These are phyloP conservation scores for Sclerotinia sclerotiorum DNA, from an alignment of 2,329 filamentous ascomycete genomes.

Conservation along the genomic window DNA sequence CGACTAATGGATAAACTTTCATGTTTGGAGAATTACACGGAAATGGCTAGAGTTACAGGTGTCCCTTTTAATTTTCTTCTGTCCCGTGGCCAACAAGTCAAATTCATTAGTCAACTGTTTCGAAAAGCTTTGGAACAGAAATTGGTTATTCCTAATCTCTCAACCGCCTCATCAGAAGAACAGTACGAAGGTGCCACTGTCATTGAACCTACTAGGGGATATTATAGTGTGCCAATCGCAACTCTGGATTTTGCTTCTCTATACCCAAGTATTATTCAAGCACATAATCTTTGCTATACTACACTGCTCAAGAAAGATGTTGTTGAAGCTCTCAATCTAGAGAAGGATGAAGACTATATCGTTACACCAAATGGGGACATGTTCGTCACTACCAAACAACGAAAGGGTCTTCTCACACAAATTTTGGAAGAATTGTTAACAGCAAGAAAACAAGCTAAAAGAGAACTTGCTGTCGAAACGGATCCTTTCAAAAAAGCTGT, in stretches of 20 bases:
- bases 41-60: constrained; percentile 99
- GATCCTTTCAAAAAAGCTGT: constrained; percentile 98
- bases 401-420: constrained; percentile 89
- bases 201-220: constrained; percentile 90
- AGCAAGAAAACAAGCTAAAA: constrained; percentile 94
- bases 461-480: constrained; percentile 81
- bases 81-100: constrained; percentile 90
- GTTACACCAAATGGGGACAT: constrained; percentile 91
- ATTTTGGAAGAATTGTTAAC: constrained; percentile 90
- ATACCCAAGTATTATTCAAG: constrained; percentile 98
- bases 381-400: constrained; percentile 83
- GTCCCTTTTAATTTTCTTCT: constrained; percentile 96
- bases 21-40: constrained; percentile 97
- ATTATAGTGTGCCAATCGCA: constrained; percentile 92
- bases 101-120: constrained; percentile 96
- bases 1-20: constrained; percentile 96
- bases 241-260: constrained; percentile 98
- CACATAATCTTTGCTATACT: constrained; percentile 97
- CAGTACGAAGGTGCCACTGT: constrained; percentile 98
- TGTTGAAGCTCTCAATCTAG: constrained; percentile 72
- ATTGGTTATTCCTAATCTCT: constrained; percentile 87
- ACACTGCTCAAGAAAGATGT: constrained; percentile 79
- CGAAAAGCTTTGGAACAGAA: constrained; percentile 91
- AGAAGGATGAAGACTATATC: constrained; percentile 93
- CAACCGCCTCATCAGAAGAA: constrained; percentile 69